Evolutionary conservation across 495 filamentous ascomycete genomes (phyloP).

Genomic region (Margaritispora aquatica): DNA sequence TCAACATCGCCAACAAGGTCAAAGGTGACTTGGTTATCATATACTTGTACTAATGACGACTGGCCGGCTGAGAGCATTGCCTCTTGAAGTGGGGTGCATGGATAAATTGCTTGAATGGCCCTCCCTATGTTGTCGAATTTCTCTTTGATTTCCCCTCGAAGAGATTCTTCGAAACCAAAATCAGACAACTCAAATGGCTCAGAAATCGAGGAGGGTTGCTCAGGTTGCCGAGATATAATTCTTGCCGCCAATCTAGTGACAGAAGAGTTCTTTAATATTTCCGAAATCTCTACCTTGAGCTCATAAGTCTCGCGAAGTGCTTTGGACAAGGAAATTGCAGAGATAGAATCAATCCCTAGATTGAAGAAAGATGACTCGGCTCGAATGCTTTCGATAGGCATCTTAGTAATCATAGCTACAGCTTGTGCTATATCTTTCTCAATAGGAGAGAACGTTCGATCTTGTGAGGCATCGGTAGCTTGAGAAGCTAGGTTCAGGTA

Average conservation of each 20-base stretch:
- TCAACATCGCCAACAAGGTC: conserved; percentile 35
- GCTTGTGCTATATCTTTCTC: conserved; percentile 41
- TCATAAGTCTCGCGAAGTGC: conserved; percentile 36
- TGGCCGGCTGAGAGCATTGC: conserved; percentile 55
- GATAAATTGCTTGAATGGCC: conserved; percentile 49
- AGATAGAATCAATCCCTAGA: conserved; percentile 76
- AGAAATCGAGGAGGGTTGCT: not conserved
- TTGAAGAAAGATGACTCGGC: conserved; percentile 50
- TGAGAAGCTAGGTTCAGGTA: conserved; percentile 18
- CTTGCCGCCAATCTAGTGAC: conserved; percentile 43
- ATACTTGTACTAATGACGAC: conserved; percentile 28
- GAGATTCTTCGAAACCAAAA: conserved; percentile 31
- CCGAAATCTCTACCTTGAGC: conserved; percentile 48
- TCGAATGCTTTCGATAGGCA: conserved; percentile 36
- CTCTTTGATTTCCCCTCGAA: conserved; percentile 28
- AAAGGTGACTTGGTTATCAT: conserved; percentile 51
- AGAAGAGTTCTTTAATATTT: conserved; percentile 55
- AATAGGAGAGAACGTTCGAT: conserved; percentile 30
- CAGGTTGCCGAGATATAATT: not conserved
- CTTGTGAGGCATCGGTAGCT: conserved; percentile 15
- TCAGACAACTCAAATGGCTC: not conserved
- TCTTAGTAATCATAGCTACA: conserved; percentile 42
- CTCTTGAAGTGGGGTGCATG: conserved; percentile 78
- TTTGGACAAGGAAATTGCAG: conserved; percentile 61
- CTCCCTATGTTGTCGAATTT: conserved; percentile 29